Percentiles rank a stretch among this genome's conserved stretches.
Conservation (phyloP, 2,329 filamentous ascomycete genomes). For the Paecilomyces formosus region DNA sequence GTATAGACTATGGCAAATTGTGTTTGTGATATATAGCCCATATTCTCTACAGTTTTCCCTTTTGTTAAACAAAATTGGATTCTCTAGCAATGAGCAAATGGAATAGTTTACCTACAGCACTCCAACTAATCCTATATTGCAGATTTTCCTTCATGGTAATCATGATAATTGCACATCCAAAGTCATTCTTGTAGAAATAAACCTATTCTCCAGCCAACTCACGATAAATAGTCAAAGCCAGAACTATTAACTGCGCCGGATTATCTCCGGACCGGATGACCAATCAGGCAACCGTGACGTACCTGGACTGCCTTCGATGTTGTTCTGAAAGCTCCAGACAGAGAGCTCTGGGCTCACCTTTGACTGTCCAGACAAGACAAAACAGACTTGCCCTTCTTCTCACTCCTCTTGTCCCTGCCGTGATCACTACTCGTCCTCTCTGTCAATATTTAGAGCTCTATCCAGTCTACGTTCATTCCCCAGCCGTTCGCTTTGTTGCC, state of each 20-base stretch:
- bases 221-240: no score
- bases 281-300: constrained; percentile 34
- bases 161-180: neutral
- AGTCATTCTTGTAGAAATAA: neutral
- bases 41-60: no score
- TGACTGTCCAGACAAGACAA: neutral
- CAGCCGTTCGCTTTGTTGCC: constrained; percentile 5
- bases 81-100: neutral
- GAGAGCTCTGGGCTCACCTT: neutral
- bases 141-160: neutral
- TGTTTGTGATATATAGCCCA: no score
- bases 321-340: neutral
- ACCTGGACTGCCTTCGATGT: constrained; percentile 7
- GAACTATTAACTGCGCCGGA: constrained; percentile 3
- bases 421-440: constrained; percentile 6
- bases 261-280: constrained; percentile 22
- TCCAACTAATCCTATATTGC: neutral
- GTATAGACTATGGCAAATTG: no score
- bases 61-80: neutral
- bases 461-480: neutral
- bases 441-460: constrained; percentile 11
- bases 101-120: neutral
- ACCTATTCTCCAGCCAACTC: neutral
- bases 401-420: constrained; percentile 8
- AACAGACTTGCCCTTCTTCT: neutral